Evolutionary conservation across 805 yeast species (phyloP).

Genomic region (Cyberlindnera xylosilytica): DNA sequence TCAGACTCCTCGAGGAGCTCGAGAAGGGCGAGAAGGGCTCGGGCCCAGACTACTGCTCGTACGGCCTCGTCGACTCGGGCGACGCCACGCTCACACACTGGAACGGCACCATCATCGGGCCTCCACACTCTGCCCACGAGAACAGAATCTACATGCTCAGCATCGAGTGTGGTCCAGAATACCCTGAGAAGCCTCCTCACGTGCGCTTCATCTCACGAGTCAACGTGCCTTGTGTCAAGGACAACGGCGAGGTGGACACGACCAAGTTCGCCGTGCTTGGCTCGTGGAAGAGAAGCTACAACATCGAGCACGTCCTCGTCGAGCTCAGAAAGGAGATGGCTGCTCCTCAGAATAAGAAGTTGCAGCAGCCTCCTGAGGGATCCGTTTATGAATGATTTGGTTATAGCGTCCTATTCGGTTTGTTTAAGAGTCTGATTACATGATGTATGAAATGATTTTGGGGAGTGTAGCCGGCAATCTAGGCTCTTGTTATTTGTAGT

Average conservation of each 20-base stretch:
- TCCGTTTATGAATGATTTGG: conserved; percentile 42
- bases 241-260: conserved; percentile 53
- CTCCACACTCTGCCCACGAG: conserved; percentile 89
- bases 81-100: conserved; percentile 92
- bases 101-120: conserved; percentile 98
- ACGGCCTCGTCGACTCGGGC: conserved; percentile 86
- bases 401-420: no score
- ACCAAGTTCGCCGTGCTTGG: conserved; percentile 62
- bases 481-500: no score
- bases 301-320: conserved; percentile 88
- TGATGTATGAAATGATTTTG: no score
- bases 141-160: conserved; percentile 86
- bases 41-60: conserved; percentile 95
- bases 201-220: conserved; percentile 80
- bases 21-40: conserved; percentile 98
- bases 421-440: no score
- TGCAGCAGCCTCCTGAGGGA: conserved; percentile 92
- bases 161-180: conserved; percentile 75
- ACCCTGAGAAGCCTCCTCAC: conserved; percentile 87
- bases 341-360: conserved; percentile 70
- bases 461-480: no score
- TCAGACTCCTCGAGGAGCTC: conserved; percentile 89
- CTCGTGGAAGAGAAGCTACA: conserved; percentile 83
- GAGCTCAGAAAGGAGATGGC: conserved; percentile 94
- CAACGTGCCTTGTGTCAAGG: conserved; percentile 83